These are phyloP conservation scores for Coemansia javaensis DNA, from an alignment of 192 early-diverging fungal genomes.

Conservation along the genomic window DNA sequence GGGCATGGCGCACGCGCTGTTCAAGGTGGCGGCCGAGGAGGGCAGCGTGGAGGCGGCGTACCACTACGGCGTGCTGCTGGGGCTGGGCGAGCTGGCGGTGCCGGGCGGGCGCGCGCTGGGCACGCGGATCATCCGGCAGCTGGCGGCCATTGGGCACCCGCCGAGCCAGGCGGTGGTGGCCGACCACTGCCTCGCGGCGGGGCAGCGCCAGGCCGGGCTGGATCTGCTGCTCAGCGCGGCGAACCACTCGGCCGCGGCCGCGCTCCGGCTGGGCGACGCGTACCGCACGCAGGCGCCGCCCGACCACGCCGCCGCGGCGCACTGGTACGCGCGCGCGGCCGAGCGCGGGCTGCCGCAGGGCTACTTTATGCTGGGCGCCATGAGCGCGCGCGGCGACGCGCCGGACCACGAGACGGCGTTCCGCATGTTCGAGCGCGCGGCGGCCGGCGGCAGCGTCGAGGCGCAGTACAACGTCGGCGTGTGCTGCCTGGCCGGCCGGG, in stretches of 20 bases:
- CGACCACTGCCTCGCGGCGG: background rate
- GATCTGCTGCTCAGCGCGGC: constrained; percentile 19
- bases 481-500: constrained; percentile 22
- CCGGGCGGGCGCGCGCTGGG: background rate
- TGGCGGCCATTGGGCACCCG: constrained; percentile 1
- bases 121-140: constrained; percentile 20
- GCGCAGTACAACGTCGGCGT: constrained; percentile 36
- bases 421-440: constrained; percentile 24
- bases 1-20: constrained; percentile 22
- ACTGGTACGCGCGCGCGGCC: constrained; percentile 19
- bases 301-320: constrained; percentile 7
- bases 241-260: background rate
- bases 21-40: constrained; percentile 44
- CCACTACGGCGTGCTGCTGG: constrained; percentile 23
- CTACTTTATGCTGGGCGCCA: constrained; percentile 23
- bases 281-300: constrained; percentile 9
- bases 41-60: constrained; percentile 20
- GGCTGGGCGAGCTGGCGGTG: background rate
- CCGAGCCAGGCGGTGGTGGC: constrained; percentile 15
- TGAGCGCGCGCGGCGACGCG: constrained; percentile 15
- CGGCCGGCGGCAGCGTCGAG: constrained; percentile 15
- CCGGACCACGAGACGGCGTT: constrained; percentile 20
- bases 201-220: background rate
- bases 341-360: constrained; percentile 9
- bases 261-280: constrained; percentile 18